Base-by-base conservation (phyloP, 441 rosid genomes). In the Mallotus japonicus region DNA sequence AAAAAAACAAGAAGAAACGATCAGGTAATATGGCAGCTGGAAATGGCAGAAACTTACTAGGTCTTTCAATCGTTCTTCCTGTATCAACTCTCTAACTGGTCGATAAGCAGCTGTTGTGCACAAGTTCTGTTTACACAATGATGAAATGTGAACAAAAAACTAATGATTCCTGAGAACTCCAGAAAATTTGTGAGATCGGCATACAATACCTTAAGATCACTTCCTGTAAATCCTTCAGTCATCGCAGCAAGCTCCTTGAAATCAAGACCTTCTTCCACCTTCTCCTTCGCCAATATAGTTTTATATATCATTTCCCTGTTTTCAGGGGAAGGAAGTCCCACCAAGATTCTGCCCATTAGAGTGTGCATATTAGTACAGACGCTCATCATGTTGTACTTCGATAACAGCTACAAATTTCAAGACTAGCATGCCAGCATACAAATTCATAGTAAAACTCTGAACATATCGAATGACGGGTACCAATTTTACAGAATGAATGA, bases 221-320 rank as follows among this genome's bases (percentile, higher is more conserved):
- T 93, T 83, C 98, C 98, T 60, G 84, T 90, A 50, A 85, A 95
- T 24, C 99, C 99, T 79, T 91, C 98, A 40, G 99, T 91, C 88
- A 91, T 83, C 65, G 84, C 67, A 4, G 94, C 97, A 71, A 95
- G 93, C 83, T 93, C 99, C 60, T 88, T 90, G 69, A 84, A 93
- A 73, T 95, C 93, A 1, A 93, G 84, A 73, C 60, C 60, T 1
- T 84, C 88, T 75, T 80, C 98, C 13, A 85, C 85, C 73, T 85
- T 89, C 79, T 95, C 99, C 84, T 93, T 91, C 1, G 91, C 78
- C 78, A 95, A 74, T 64, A 93, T 87, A 68, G 97, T 93, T 83
- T 76, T 91, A 85, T 93, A 71, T 77, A 95, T 95, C 86, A 74
- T 84, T 80, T 95, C 99, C 77, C 98, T 86, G 83, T 83, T 93